Evolutionary conservation across 192 early-diverging fungal species (phyloP), one percentile per base, ranked within the genome.

Genomic region (Martensiomyces pterosporus): DNA sequence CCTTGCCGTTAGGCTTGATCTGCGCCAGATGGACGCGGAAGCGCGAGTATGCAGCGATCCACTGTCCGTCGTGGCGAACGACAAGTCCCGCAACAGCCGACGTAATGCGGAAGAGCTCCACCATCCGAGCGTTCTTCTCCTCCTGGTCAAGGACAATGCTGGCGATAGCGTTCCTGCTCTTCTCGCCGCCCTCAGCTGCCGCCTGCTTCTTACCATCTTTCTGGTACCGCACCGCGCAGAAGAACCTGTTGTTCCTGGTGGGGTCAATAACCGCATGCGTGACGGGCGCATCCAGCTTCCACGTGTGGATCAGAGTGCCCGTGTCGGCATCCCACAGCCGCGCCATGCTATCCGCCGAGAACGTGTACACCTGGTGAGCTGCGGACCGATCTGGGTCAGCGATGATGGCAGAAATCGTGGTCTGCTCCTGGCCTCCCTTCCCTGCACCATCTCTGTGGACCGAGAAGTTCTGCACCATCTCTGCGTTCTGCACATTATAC

Each of bases 381-480:
- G 25, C 47, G 0, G 15, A 33, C 12, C 21, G 40, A 3, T 51
- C 48, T 2, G 34, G 43, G 19, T 52, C 63, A 2, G 56, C 60
- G n/a, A 71, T 55, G 4, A 71, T 57, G 19, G 60, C 55, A 21
- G 47, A 52, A 14, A 71, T 55, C 21, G 43, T 42, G 24, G 55
- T 26, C 8, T 54, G 49, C 24, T 34, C 6, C 29, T 49, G 47
- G 10, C 36, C 39, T 4, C 39, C 36, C 42, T 47, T 36, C 32
- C 49, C 24, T 13, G 38, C 47, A 9, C 43, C 19, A 15, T n/a
- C 36, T 16, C 13, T 34, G 14, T 50, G 43, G 15, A 35, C 45
- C 41, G 57, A 43, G 24, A 73, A 61, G 48, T 55, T 73, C 52
- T 66, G 61, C 53, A 73, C 58, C 69, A 73, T 56, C 54, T 66